These are phyloP conservation scores for Pseudognaphalium luteoalbum DNA, from an alignment of 129 eudicot species.

Conservation along the genomic window DNA sequence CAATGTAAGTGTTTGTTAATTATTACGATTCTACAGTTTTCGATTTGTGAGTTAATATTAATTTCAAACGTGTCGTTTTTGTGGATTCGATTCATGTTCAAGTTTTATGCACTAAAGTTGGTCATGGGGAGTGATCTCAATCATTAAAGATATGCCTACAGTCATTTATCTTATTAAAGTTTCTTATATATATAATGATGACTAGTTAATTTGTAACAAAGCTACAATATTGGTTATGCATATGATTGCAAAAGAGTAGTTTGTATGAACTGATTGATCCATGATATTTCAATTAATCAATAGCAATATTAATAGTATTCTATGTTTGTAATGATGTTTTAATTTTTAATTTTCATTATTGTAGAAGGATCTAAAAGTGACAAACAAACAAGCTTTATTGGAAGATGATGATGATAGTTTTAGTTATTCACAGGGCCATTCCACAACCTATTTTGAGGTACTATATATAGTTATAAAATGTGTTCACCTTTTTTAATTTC, in stretches of 20 bases:
- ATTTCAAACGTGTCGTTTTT: not conserved
- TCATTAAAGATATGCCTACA: too few relatives aligned
- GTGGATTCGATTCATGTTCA: not conserved
- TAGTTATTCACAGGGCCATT: conserved; percentile 63
- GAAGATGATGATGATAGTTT: conserved; percentile 36
- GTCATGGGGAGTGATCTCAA: not conserved
- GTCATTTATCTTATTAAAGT: too few relatives aligned
- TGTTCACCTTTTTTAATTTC: not conserved
- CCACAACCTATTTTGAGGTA: conserved; percentile 70
- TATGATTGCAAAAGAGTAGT: conserved; percentile 4
- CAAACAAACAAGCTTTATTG: conserved; percentile 37
- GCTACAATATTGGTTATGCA: not conserved
- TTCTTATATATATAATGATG: not conserved
- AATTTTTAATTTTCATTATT: not conserved
- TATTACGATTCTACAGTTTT: not conserved
- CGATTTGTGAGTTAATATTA: not conserved
- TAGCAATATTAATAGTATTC: not conserved
- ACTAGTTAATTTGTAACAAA: not conserved
- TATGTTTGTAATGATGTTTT: conserved; percentile 5
- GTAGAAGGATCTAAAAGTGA: conserved; percentile 44
- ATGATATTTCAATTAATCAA: not conserved
- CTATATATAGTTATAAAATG: not conserved
- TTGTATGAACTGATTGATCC: not conserved
- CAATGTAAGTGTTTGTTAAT: conserved; percentile 40
- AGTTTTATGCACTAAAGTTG: not conserved